Percentiles rank a stretch among this genome's conserved stretches.
phyloP scores from a whole-genome alignment of 108 stramenopile species.

The Asterionellopsis glacialis region DNA sequence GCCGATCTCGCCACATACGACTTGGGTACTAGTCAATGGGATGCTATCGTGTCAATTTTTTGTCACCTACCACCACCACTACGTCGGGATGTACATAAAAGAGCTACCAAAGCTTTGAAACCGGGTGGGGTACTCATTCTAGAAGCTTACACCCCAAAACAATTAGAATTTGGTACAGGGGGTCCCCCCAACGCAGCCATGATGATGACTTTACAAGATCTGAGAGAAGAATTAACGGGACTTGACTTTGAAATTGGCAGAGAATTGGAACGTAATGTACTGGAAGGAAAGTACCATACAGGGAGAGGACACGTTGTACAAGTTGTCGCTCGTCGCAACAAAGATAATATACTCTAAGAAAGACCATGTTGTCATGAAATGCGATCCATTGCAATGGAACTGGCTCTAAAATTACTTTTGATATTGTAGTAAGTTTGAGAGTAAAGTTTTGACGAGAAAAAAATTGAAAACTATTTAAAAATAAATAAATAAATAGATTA shows the following conservation, averaged over 20 bases:
- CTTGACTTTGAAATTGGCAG: conserved; percentile 29
- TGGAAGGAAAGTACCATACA: conserved; percentile 43
- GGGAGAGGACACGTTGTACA: conserved; percentile 44
- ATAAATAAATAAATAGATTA: too few species aligned
- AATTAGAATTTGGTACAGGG: conserved; percentile 48
- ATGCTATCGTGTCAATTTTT: conserved; percentile 50
- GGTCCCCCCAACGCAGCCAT: conserved; percentile 35
- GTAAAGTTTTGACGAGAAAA: too few species aligned
- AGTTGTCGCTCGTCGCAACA: conserved; percentile 26
- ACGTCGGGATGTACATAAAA: conserved; percentile 23
- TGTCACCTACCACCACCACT: conserved; percentile 42
- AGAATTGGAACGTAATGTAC: conserved; percentile 37
- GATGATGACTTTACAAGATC: conserved; percentile 17
- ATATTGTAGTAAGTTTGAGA: too few species aligned
- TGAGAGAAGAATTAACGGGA: conserved; percentile 24
- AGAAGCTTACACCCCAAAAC: conserved; percentile 47
- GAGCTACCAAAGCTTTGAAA: conserved; percentile 29
- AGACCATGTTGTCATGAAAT: too few species aligned
- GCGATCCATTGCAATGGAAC: too few species aligned
- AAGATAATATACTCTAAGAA: conserved; percentile 9
- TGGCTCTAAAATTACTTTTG: too few species aligned
- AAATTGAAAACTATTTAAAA: too few species aligned
- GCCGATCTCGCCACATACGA: conserved; percentile 41
- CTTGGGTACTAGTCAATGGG: conserved; percentile 35
- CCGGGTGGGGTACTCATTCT: conserved; percentile 34